Evolutionary conservation across 345 rosid genomes (phyloP).

Genomic region (Nasturtium officinale): DNA sequence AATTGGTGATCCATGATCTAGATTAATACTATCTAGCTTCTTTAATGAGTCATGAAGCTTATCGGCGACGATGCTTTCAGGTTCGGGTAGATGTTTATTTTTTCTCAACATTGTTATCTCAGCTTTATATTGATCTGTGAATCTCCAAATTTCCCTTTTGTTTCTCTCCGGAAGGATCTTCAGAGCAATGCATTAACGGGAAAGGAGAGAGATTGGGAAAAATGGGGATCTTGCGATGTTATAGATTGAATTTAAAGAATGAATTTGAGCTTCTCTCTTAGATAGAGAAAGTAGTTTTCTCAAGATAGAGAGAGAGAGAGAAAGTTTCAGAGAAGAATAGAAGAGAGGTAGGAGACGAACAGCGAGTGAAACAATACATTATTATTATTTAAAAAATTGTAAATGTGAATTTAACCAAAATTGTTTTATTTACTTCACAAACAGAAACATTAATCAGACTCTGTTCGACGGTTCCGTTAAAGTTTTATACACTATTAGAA

Average conservation of each 20-base stretch:
- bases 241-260: conserved; percentile 56
- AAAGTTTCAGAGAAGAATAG: conserved; percentile 41
- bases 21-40: conserved; percentile 77
- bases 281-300: conserved; percentile 24
- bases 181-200: conserved; percentile 33
- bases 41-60: conserved; percentile 59
- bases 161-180: neutral
- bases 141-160: neutral
- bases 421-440: conserved; percentile 1
- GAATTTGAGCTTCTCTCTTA: conserved; percentile 43
- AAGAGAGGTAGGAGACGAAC: conserved; percentile 38
- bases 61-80: conserved; percentile 37
- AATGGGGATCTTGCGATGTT: conserved; percentile 62
- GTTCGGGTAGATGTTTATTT: neutral
- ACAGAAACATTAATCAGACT: neutral
- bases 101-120: conserved; percentile 17
- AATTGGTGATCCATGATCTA: conserved; percentile 89
- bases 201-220: conserved; percentile 32
- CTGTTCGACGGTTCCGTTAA: neutral
- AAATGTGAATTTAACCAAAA: neutral
- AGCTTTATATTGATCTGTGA: neutral
- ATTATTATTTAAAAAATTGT: neutral
- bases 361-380: conserved; percentile 3
- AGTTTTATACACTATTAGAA: neutral
- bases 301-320: conserved; percentile 25